Conservation (phyloP, 441 rosid species). For the Jatropha podagrica region DNA sequence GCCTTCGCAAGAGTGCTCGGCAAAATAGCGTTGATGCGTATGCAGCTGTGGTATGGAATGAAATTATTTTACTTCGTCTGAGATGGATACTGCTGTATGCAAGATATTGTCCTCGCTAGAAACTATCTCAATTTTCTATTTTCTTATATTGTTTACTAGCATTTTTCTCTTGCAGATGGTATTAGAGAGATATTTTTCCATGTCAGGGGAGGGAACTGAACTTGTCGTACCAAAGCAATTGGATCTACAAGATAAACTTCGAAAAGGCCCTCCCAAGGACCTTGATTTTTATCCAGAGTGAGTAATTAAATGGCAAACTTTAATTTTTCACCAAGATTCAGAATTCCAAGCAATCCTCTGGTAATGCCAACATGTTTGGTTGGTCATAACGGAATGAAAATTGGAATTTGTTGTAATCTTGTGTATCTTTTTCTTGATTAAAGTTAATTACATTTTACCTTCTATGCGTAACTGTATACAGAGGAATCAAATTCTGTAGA, state of each 20-base stretch:
- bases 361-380: neutral
- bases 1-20: conserved; percentile 52
- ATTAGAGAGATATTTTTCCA: conserved; percentile 70
- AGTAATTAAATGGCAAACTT: conserved; percentile 22
- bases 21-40: conserved; percentile 63
- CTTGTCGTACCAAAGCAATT: conserved; percentile 69
- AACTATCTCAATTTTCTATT: neutral
- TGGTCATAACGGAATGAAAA: neutral
- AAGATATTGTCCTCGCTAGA: neutral
- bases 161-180: conserved; percentile 51
- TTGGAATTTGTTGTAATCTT: neutral
- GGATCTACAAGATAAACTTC: conserved; percentile 72
- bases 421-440: neutral
- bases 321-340: neutral
- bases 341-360: neutral
- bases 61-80: neutral
- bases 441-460: neutral
- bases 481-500: neutral
- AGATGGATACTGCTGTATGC: neutral
- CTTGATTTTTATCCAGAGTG: conserved; percentile 48
- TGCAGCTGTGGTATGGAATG: conserved; percentile 69
- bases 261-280: conserved; percentile 48
- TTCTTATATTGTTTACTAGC: neutral
- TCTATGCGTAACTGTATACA: neutral
- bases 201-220: conserved; percentile 56